Evolutionary conservation across 495 filamentous ascomycete genomes (phyloP), one percentile per base, ranked within the genome.

Genomic region (Penicillium argentinense): DNA sequence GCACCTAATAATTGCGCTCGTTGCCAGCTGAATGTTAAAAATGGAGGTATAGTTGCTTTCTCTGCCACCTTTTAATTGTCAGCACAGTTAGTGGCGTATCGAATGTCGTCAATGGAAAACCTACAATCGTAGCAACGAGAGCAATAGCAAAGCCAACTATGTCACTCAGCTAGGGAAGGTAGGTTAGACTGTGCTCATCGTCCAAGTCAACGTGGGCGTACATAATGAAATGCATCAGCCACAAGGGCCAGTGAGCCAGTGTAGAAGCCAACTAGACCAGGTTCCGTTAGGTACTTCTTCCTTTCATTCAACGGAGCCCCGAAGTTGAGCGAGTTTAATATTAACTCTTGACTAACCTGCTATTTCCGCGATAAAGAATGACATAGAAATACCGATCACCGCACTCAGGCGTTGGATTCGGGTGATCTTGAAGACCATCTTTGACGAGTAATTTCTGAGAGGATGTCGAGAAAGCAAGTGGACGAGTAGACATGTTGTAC

Each of bases 191-290:
- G 57, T 9, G 12, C 39, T 12, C 11, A 29, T 41, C 9, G 1
- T 9, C 0, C 9, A 18, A 1, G 7, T 9, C 1, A 8, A 3
- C 4, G 3, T 7, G 3, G 30, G 43, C 71, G 48, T 66, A 87
- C 83, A 85, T 92, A 92, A 57, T 95, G 89, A 59, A 92, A 95
- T 36, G 88, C 84, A 72, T 95, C 89, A 13, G 88, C 88, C 49
- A 88, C 82, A 47, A 95, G 68, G 4, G 88, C 88, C 26, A 95
- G 76, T 19, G 88, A 92, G 48, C 81, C 77, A 18, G 88, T 87
- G 12, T 77, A 67, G 54, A 89, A 83, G 26, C 88, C 89, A 26
- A 84, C 77, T 63, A 22, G 7, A 42, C 6, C 4, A 23, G 33
- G 33, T 19, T 9, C 3, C 9, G 16, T 22, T 22, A 39, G 19